Base-by-base conservation (phyloP, 805 yeast genomes). In the Metschnikowia arizonensis region DNA sequence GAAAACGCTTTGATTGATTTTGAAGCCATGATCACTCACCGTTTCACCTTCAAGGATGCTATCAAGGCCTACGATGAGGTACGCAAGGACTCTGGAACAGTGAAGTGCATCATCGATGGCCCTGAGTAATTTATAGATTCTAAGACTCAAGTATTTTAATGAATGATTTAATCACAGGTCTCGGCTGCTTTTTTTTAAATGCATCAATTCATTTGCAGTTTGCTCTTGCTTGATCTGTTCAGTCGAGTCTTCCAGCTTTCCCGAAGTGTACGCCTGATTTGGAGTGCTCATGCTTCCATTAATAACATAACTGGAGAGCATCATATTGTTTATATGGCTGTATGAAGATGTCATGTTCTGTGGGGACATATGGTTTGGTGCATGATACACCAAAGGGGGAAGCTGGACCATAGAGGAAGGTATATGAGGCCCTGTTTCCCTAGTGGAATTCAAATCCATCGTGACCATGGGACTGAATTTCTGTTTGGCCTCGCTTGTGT, bases 101-200 rank as follows among this genome's bases (percentile, higher is more conserved):
- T 88, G 57, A 88, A 88, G 72, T 82, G 86, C 50, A 78, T 88
- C 58, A 89, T 88, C 52, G 82, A 77, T 43, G 96, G 96, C 4
- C 96, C 96, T 3, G 73, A 76, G 47, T 54, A 52, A 32, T 12
- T 24, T 23, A 34, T 15, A n/a, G 14, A 21, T 8, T 15, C 7
- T 12, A 21, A 37, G 12, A 11, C 24, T 18, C 4, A 29, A 30
- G 15, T 23, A 21, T 3, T 19, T 19, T 30, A 18, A 37, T 28
- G 30, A 37, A 2, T 8, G 12, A 12, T 15, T 30, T 6, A 5
- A 29, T 6, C 29, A 15, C 21, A 30, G 29, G 11, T 39, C 15
- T 12, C 35, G 34, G 23, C 14, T 15, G 6, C 52, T 46, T 18
- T 45, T 41, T 23, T 44, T 39, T 42, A 49, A 43, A 25, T 42